Evolutionary conservation across 164 flowering plant species (phyloP), one percentile per base, ranked within the genome.

Genomic region (Brasenia schreberi): DNA sequence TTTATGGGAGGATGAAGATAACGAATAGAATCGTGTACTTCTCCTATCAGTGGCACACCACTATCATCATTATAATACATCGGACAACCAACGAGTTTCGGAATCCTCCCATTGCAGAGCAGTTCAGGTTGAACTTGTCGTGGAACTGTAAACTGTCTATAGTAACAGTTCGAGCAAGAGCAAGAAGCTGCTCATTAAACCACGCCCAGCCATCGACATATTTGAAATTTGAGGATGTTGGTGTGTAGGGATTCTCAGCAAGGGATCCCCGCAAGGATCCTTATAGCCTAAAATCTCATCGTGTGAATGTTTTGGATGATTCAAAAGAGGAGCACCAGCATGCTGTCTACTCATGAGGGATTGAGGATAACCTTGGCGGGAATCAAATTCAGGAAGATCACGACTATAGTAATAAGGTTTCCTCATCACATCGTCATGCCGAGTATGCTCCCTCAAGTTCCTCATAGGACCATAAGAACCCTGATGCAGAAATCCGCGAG

Each of bases 121-220:
- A 72, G 63, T 23, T 74, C 17, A 44, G 77, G 74, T 58, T 81
- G 83, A 60, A 70, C 78, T 66, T 78, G 79, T 33, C 69, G 64
- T 6, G 83, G 79, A 27, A 65, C 77, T 67, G 76, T 79, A 74
- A 70, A 75, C 60, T 80, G 79, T 61, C 71, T 80, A 43, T 77
- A 75, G 78, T 69, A 78, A 70, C 92, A 89, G 18, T 74, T 79
- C 43, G 70, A 71, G 69, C 94, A 89, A 70, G 85, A 75, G 76
- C 92, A 87, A 7, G 84, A 62, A 56, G 84, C 56, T 49, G 10
- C 56, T 49, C 56, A 49, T 49, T 14, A 49, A 49, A 14, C 56
- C 56, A 9, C 56, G 10, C 56, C 56, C 56, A 49, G 56, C 10
- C 56, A 49, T 49, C 56, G 65, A 61, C 52, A 42, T 58, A 33